A percentile compares a stretch with the other conserved stretches of the same genome.
These are phyloP conservation scores for Papilionanthe hybrid DNA, from an alignment of 116 monocot genomes.

Conservation along the genomic window DNA sequence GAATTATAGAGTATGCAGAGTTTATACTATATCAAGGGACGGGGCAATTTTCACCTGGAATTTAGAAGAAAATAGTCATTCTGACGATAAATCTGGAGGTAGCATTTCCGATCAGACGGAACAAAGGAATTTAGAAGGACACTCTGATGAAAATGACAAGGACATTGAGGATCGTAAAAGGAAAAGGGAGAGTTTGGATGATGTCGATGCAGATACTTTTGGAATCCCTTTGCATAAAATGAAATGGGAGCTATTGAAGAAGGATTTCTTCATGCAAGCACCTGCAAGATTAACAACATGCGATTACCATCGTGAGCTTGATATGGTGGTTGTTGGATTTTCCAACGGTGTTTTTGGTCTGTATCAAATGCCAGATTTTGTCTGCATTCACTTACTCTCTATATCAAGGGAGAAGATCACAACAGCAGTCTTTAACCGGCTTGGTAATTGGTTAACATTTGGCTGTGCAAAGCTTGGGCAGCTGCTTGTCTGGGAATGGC, in stretches of 20 bases:
- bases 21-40: slow-evolving; percentile 66
- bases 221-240: slow-evolving; percentile 36
- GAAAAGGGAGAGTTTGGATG: slow-evolving; percentile 26
- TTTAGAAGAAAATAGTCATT: slow-evolving; percentile 25
- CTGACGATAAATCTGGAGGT: slow-evolving; percentile 13
- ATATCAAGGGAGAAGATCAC: slow-evolving; percentile 97
- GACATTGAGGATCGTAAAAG: slow-evolving; percentile 1
- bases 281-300: slow-evolving; percentile 77
- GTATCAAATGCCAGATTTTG: slow-evolving; percentile 98
- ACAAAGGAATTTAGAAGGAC: slow-evolving; percentile 10
- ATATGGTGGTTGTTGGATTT: slow-evolving; percentile 96
- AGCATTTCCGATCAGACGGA: slow-evolving; percentile 30
- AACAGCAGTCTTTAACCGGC: slow-evolving; percentile 70
- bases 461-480: slow-evolving; percentile 98
- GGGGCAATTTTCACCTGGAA: slow-evolving; percentile 89
- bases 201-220: slow-evolving; percentile 3
- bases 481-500: slow-evolving; percentile 99
- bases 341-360: slow-evolving; percentile 91
- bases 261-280: slow-evolving; percentile 86
- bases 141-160: neutral
- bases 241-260: slow-evolving; percentile 83
- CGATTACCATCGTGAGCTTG: slow-evolving; percentile 82
- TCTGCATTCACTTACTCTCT: slow-evolving; percentile 83
- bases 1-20: slow-evolving; percentile 26
- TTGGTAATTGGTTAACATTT: slow-evolving; percentile 89